Base-by-base conservation (phyloP, 2,329 filamentous ascomycete genomes). In the Aschersonia sp. region DNA sequence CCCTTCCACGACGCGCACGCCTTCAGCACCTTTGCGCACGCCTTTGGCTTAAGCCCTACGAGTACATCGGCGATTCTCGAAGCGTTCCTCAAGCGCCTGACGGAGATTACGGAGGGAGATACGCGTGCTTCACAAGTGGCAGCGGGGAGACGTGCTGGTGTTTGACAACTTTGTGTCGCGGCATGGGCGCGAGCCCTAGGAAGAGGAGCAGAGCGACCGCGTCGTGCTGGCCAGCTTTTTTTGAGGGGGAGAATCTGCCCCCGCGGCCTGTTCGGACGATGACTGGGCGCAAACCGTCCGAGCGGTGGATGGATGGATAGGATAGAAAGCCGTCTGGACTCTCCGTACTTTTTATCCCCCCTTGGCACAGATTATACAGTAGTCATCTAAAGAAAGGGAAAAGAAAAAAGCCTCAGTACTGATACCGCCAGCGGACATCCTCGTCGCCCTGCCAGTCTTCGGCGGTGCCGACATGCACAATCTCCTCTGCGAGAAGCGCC, bases 361-460 rank as follows among this genome's bases (percentile, higher is more conserved):
- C 22, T 22, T 22, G 22, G 22, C 22, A 22, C 22, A 22, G 22
- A 22, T 22, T 2, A 22, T 22, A 22, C 22, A 22, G 22, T 22
- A 22, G 22, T 22, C 22, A 22, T 22, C 22, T 22, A 22, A 22
- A 22, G 3, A 22, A 22, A 22, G 3, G 3, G 3, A 22, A 22
- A 22, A 22, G 3, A 22, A 22, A 3, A 22, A 22, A 3, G 22
- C 22, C 22, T 22, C 39, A 79, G 53, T 71, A 76, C 60, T 79
- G 72, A 49, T 82, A 84, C n/a, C 81, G 65, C 78, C 80, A 85
- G 51, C 79, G 67, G 0, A 73, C 66, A 59, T 85, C 80, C 5
- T 70, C 69, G 58, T 84, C 82, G 2, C 79, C 81, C 45, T 65
- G 60, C 67, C 78, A 82, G 39, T 78, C 74, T 11, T 68, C 65